Base-by-base conservation (phyloP, 2,329 filamentous ascomycete species). In the Colletotrichum cordylinicola region DNA sequence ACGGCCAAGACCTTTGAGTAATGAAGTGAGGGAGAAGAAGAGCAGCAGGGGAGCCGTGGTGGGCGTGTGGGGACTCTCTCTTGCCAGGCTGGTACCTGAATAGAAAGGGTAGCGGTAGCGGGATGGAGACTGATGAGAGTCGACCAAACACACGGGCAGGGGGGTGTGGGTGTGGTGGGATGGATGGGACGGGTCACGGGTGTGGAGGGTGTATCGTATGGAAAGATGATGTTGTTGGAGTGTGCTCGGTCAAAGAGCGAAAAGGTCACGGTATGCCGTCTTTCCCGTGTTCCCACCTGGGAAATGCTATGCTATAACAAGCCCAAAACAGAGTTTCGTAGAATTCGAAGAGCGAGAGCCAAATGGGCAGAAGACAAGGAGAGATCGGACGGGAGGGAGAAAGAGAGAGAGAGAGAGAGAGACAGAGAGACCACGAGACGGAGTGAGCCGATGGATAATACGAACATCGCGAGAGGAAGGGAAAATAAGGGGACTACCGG, bases 1-100 rank as follows among this genome's bases (percentile, higher is more conserved):
- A 77, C 60, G 68, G 72, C 72, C 68, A 56, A 77, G 68, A 67
- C 64, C 58, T 62, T 58, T 56, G 58, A 74, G 74, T 74, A 75
- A 73, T 73, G 70, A 73, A 21, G 31, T 37, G 65, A 68, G 61
- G 65, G n/a, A 52, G 67, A 72, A 67, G 43, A 52, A 21, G 43
- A 52, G 67, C 29, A 62, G 58, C 58, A 62, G 58, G 58, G 58
- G 31, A 24, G 31, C 33, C 29, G 58, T 24, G 29, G 56, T 61
- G 56, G 56, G 61, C 67, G 70, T 75, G 75, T 70, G 61, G 74
- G 29, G 56, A 62, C 73, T 58, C n/a, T 21, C 58, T 62, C n/a
- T 62, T 35, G 31, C 33, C 27, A 33, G 58, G 43, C 43, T 52
- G 43, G 43, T 52, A 52, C 43, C 43, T 52, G 43, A 52, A 52